Evolutionary conservation across 352 stramenopile species (phyloP), one percentile per base, ranked within the genome.

Genomic region (Phytophthora fragariaefolia): DNA sequence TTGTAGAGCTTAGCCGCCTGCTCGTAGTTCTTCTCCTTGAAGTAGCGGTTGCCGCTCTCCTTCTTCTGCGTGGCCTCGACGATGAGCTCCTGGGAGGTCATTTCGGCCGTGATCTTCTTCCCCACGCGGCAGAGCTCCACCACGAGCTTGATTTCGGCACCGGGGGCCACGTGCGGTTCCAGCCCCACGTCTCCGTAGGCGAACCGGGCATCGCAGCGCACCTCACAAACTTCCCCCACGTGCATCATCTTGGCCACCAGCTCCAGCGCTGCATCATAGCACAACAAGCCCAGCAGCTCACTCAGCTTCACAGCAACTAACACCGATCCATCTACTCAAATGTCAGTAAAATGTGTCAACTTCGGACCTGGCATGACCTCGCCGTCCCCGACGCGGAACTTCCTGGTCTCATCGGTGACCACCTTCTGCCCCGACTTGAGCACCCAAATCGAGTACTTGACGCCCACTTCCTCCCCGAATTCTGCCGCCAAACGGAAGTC

Each of bases 1-100:
- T 95, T 95, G 78, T 95, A 95, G 26, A 92, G 71, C 65, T 92
- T 92, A 32, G 82, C 84, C 1, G 87, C 87, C 60, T 93, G 85
- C 47, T 92, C 83, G 59, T 91, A 92, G 66, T 95, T 93, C n/a
- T 87, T 81, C 53, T 91, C 80, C 46, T 83, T 79, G 69, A 86
- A 93, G 60, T 89, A 95, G 24, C 84, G 78, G 66, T 95, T 95
- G 40, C 87, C 87, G 52, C 81, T 92, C 57, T 90, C 82, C 61
- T 95, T 95, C 68, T 95, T 95, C 71, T 92, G 89, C 36, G 72
- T 83, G 18, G 87, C 87, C 51, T 95, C 87, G 0, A 79, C 69
- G 22, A 95, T 78, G 9, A 95, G 77, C 71, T 95, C 84, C 17
- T 74, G 77, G 9, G 85, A 91, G 38, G 63, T 76, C 83, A 95